phyloP scores from a whole-genome alignment of 2,329 filamentous ascomycete species.

The Trichoderma brevicompactum region DNA sequence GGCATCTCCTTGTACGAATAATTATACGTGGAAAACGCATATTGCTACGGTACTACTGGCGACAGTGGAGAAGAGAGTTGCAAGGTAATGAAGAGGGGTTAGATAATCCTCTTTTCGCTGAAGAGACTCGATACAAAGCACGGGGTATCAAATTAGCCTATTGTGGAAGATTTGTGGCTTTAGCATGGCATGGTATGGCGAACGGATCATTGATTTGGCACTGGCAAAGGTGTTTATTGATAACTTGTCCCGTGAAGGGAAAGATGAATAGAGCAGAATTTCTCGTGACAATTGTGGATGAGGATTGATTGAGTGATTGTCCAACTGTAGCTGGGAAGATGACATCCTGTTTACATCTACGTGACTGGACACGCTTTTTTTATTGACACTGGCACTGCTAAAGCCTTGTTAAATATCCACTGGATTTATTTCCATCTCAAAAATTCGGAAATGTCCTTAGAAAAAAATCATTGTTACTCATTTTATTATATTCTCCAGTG shows the following conservation, averaged over 20 bases:
- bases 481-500: no score
- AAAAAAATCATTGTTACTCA: no score
- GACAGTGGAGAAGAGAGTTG: constrained; percentile 37
- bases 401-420: no score
- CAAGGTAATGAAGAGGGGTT: constrained; percentile 51
- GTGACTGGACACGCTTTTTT: no score
- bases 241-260: neutral
- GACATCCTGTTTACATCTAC: no score
- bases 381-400: neutral
- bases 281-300: neutral
- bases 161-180: constrained; percentile 34
- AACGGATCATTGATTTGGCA: constrained; percentile 12
- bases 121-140: constrained; percentile 24
- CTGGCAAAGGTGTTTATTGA: neutral
- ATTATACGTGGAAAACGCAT: constrained; percentile 27
- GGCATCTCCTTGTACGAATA: constrained; percentile 6
- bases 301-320: neutral
- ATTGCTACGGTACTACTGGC: constrained; percentile 34
- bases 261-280: neutral
- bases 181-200: constrained; percentile 33
- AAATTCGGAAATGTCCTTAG: no score
- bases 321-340: no score
- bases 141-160: neutral
- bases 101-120: constrained; percentile 54
- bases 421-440: no score